Percentiles rank a stretch among this genome's conserved stretches.
These are phyloP conservation scores for Myxozyma lipomycoides DNA, from an alignment of 805 yeast genomes.

Conservation along the genomic window DNA sequence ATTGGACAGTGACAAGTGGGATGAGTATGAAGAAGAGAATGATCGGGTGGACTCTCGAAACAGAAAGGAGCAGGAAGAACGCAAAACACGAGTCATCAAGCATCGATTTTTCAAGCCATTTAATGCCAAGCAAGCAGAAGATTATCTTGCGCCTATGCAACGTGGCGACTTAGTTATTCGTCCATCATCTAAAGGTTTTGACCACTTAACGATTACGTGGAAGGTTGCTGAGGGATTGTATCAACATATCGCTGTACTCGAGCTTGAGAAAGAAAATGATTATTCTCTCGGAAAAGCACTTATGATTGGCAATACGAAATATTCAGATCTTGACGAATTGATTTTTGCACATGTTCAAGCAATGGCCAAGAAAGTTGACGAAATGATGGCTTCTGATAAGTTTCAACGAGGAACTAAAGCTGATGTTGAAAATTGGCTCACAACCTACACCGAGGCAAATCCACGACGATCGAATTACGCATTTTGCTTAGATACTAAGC, in stretches of 20 bases:
- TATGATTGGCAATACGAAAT: slow-evolving; percentile 63
- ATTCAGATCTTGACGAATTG: slow-evolving; percentile 88
- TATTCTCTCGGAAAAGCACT: slow-evolving; percentile 54
- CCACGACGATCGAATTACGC: slow-evolving; percentile 86
- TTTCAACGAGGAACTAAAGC: slow-evolving; percentile 74
- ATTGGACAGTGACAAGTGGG: slow-evolving; percentile 63
- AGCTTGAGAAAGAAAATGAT: slow-evolving; percentile 63
- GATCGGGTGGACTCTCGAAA: slow-evolving; percentile 54
- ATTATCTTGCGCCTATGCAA: slow-evolving; percentile 77
- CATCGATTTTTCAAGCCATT: slow-evolving; percentile 88
- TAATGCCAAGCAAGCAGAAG: slow-evolving; percentile 86
- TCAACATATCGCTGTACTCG: slow-evolving; percentile 86
- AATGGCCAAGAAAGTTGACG: slow-evolving; percentile 75
- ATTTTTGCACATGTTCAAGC: slow-evolving; percentile 83
- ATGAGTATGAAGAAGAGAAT: slow-evolving; percentile 64
- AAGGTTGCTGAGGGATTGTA: slow-evolving; percentile 85
- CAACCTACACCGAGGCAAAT: slow-evolving; percentile 84
- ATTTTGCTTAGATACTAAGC: slow-evolving; percentile 82
- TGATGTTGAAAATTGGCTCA: slow-evolving; percentile 82
- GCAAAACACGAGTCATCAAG: slow-evolving; percentile 73
- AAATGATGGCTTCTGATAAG: slow-evolving; percentile 81
- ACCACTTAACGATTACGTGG: slow-evolving; percentile 92
- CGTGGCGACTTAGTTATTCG: slow-evolving; percentile 92
- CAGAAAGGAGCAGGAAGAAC: slow-evolving; percentile 60
- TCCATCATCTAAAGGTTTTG: slow-evolving; percentile 86